Conservation (phyloP, 805 yeast species). For the Wickerhamiella alocasiicola region DNA sequence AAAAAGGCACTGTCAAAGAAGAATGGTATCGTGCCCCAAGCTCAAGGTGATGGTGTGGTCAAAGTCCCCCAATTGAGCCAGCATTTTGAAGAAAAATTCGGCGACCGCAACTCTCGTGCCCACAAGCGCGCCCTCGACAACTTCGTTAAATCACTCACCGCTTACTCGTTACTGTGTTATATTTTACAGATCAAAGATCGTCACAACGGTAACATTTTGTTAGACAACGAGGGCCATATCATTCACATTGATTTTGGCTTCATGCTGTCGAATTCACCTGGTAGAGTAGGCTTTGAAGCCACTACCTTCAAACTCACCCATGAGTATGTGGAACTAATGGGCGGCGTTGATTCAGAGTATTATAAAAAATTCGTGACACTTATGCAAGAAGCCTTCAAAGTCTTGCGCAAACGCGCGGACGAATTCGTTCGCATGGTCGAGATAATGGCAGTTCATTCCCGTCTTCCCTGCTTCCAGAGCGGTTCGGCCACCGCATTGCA, state of each 20-base stretch:
- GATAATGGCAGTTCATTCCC: constrained; percentile 84
- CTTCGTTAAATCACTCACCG: constrained; percentile 81
- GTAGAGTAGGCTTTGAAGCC: constrained; percentile 87
- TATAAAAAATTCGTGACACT: constrained; percentile 49
- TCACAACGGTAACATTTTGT: constrained; percentile 73
- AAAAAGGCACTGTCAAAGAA: constrained; percentile 80
- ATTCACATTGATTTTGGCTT: constrained; percentile 95
- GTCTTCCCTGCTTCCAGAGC: constrained; percentile 79
- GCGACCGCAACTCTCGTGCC: constrained; percentile 38
- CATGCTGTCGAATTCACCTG: constrained; percentile 78
- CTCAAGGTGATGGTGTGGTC: constrained; percentile 49
- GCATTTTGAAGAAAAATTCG: constrained; percentile 67
- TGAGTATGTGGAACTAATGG: constrained; percentile 81
- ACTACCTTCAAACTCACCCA: constrained; percentile 89
- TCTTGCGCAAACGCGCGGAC: constrained; percentile 60
- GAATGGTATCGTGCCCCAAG: constrained; percentile 18
- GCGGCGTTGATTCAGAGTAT: constrained; percentile 55
- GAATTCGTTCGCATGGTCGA: constrained; percentile 75
- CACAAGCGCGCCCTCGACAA: constrained; percentile 70
- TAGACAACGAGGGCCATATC: constrained; percentile 89
- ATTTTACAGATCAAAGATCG: constrained; percentile 89
- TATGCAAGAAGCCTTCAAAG: constrained; percentile 61
- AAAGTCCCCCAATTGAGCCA: constrained; percentile 61
- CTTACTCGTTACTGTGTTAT: constrained; percentile 84
- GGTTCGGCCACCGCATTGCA: constrained; percentile 75